Evolutionary conservation across 2,329 filamentous ascomycete species (phyloP).

Genomic region (Kalaharituber pfeilii): DNA sequence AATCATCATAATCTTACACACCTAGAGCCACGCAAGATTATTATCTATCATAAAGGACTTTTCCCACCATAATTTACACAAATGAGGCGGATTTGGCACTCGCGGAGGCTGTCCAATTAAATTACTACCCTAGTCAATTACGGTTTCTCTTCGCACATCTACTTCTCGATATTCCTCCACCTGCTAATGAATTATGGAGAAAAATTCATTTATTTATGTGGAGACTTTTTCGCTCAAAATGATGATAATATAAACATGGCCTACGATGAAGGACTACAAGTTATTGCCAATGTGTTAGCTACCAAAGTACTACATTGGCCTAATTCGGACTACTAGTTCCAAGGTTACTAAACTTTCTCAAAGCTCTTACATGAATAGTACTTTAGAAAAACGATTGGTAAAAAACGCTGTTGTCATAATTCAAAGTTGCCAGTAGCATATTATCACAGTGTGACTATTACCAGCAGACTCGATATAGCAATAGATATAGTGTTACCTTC

Average conservation of each 20-base stretch:
- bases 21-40: neutral
- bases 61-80: neutral
- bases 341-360: too few species aligned
- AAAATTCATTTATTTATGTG: neutral
- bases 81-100: conserved; percentile 1
- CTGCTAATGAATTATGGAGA: conserved; percentile 1
- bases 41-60: neutral
- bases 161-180: neutral
- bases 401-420: too few species aligned
- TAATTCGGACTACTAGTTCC: too few species aligned
- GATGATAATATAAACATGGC: neutral
- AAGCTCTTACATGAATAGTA: too few species aligned
- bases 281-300: too few species aligned
- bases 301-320: too few species aligned
- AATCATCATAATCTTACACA: conserved; percentile 4
- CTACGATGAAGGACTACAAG: too few species aligned
- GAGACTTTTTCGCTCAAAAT: neutral
- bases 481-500: too few species aligned
- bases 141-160: conserved; percentile 4
- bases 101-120: neutral
- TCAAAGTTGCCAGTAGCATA: too few species aligned
- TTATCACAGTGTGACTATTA: too few species aligned
- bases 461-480: too few species aligned
- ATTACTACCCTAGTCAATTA: neutral
- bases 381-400: too few species aligned